These are phyloP conservation scores for Aspergillus ochraceus DNA, from an alignment of 2,329 filamentous ascomycete genomes.

Conservation along the genomic window DNA sequence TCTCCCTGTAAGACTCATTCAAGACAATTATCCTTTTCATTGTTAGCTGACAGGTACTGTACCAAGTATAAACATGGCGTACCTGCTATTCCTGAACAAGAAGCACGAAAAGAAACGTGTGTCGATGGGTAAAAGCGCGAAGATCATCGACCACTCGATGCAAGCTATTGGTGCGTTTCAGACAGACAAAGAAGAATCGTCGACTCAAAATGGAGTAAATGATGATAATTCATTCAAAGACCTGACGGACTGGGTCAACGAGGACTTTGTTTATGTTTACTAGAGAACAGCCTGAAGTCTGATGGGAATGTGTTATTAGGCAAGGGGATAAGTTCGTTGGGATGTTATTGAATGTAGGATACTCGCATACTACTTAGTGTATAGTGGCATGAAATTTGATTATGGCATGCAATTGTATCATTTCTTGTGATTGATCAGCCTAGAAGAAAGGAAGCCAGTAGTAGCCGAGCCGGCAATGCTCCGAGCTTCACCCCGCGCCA, in stretches of 20 bases:
- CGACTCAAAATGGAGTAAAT: slow-evolving; percentile 25
- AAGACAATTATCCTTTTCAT: no score
- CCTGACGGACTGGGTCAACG: slow-evolving; percentile 61
- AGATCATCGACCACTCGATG: slow-evolving; percentile 61
- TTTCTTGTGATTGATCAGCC: no score
- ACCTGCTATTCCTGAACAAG: slow-evolving; percentile 56
- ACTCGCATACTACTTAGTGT: no score
- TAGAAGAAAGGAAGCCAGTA: neutral
- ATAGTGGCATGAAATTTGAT: no score
- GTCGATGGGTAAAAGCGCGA: slow-evolving; percentile 59
- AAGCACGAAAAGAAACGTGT: slow-evolving; percentile 56
- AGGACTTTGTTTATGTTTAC: slow-evolving; percentile 64
- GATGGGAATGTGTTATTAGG: neutral
- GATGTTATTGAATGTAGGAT: neutral
- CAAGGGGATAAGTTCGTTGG: neutral
- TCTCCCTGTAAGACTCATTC: slow-evolving; percentile 44
- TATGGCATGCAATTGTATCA: no score
- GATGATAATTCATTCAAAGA: slow-evolving; percentile 59
- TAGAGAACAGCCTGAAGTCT: slow-evolving; percentile 22
- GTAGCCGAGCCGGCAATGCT: neutral
- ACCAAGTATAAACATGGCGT: slow-evolving; percentile 42
- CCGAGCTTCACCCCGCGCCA: neutral
- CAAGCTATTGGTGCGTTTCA: slow-evolving; percentile 38
- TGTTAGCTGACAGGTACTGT: neutral
- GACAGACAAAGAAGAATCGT: slow-evolving; percentile 29